phyloP scores from a whole-genome alignment of 2,329 filamentous ascomycete species.

The Colletotrichum liriopes region DNA sequence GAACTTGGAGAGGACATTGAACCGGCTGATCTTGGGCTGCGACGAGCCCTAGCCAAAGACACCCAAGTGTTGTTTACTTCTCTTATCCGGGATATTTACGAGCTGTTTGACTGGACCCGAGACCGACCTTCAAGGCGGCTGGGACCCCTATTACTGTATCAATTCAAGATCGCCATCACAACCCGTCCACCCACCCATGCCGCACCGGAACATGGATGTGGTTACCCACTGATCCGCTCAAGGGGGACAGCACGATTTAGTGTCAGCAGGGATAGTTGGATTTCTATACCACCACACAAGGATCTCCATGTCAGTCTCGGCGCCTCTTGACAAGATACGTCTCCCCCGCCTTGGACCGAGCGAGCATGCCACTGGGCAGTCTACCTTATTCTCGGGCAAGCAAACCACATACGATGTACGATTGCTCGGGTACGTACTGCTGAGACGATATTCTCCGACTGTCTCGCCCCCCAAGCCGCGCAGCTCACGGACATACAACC shows the following conservation, averaged over 20 bases:
- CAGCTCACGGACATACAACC: conserved; percentile 25
- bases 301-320: conserved; percentile 32
- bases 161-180: neutral
- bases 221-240: conserved; percentile 40
- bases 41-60: neutral
- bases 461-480: conserved; percentile 4
- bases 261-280: conserved; percentile 8
- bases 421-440: neutral
- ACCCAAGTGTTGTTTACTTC: neutral
- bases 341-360: conserved; percentile 14
- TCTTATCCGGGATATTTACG: neutral
- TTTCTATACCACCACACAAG: conserved; percentile 7
- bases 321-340: conserved; percentile 30
- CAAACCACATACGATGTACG: neutral
- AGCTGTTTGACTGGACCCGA: conserved; percentile 1
- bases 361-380: conserved; percentile 7
- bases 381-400: neutral
- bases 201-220: neutral
- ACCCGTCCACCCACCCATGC: conserved; percentile 10
- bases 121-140: neutral
- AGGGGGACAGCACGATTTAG: conserved; percentile 12
- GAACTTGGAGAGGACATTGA: neutral
- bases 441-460: conserved; percentile 27
- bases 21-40: conserved; percentile 7
- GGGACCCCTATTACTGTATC: conserved; percentile 16